phyloP scores from a whole-genome alignment of 2,329 filamentous ascomycete species.

The Pseudodiploospora longispora region DNA sequence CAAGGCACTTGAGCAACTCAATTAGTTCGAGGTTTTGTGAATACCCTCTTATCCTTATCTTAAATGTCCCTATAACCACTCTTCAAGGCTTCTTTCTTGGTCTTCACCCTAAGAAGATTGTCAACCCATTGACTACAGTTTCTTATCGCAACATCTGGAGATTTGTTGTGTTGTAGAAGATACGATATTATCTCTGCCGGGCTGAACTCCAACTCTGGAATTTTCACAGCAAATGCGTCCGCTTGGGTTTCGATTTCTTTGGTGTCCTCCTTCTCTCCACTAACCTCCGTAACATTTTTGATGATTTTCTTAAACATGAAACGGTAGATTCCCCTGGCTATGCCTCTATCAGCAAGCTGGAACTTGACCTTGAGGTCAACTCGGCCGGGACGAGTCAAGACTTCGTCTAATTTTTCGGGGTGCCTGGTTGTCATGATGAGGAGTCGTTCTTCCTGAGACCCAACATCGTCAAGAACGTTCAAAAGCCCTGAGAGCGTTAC shows the following conservation, averaged over 20 bases:
- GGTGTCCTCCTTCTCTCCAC: too few relatives aligned
- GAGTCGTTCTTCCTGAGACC: slow-evolving; percentile 13
- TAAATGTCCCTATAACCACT: too few relatives aligned
- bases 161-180: not conserved
- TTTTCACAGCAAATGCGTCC: slow-evolving; percentile 29
- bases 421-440: slow-evolving; percentile 20
- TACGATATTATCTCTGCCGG: slow-evolving; percentile 36
- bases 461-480: slow-evolving; percentile 15
- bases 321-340: too few relatives aligned
- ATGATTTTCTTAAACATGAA: not conserved
- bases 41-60: too few relatives aligned
- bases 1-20: too few relatives aligned
- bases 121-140: too few relatives aligned
- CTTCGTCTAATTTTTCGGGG: slow-evolving; percentile 14
- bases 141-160: too few relatives aligned
- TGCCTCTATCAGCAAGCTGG: not conserved
- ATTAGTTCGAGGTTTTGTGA: too few relatives aligned
- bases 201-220: slow-evolving; percentile 41
- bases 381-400: slow-evolving; percentile 28
- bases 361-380: slow-evolving; percentile 49
- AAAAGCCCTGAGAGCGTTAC: slow-evolving; percentile 10
- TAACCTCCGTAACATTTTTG: slow-evolving; percentile 1
- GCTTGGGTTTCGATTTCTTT: slow-evolving; percentile 1
- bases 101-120: too few relatives aligned
- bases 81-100: too few relatives aligned